Evolutionary conservation across 768 basidiomycete genomes (phyloP).

Genomic region (Ramaria sp.): DNA sequence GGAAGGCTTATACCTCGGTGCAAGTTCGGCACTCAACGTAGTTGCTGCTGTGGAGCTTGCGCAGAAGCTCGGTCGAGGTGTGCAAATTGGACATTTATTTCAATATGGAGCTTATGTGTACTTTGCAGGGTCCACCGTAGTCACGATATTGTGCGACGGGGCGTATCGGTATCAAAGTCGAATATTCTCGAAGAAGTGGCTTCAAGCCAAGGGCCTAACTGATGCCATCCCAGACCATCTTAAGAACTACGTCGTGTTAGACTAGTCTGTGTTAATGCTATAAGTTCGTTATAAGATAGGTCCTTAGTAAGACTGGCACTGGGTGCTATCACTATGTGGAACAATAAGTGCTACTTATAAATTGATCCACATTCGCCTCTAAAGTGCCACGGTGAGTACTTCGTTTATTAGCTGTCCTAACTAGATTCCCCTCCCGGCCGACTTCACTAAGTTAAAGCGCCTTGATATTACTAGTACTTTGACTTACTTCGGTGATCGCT

Average conservation of each 20-base stretch:
- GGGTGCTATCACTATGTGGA: too few species aligned
- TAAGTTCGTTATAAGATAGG: too few species aligned
- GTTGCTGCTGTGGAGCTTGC: conserved; percentile 89
- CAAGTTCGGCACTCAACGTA: conserved; percentile 89
- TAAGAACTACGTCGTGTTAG: conserved; percentile 83
- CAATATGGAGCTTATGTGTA: not conserved
- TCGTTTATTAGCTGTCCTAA: too few species aligned
- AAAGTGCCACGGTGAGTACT: too few species aligned
- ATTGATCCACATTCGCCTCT: too few species aligned
- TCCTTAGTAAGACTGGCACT: too few species aligned
- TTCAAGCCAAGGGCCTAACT: conserved; percentile 67
- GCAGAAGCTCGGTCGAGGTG: conserved; percentile 73
- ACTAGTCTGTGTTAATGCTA: conserved; percentile 25
- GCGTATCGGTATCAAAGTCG: conserved; percentile 97
- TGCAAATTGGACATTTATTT: conserved; percentile 1
- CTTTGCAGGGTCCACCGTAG: conserved; percentile 62
- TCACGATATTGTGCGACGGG: conserved; percentile 88
- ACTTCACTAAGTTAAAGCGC: too few species aligned
- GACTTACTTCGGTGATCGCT: too few species aligned
- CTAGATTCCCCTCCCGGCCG: too few species aligned
- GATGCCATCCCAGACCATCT: conserved; percentile 73
- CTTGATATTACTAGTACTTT: too few species aligned
- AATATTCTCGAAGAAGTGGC: conserved; percentile 90
- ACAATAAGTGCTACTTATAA: too few species aligned
- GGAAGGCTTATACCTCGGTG: conserved; percentile 92